Conservation (phyloP, 2,329 filamentous ascomycete genomes). For the Colletotrichum truncatum region DNA sequence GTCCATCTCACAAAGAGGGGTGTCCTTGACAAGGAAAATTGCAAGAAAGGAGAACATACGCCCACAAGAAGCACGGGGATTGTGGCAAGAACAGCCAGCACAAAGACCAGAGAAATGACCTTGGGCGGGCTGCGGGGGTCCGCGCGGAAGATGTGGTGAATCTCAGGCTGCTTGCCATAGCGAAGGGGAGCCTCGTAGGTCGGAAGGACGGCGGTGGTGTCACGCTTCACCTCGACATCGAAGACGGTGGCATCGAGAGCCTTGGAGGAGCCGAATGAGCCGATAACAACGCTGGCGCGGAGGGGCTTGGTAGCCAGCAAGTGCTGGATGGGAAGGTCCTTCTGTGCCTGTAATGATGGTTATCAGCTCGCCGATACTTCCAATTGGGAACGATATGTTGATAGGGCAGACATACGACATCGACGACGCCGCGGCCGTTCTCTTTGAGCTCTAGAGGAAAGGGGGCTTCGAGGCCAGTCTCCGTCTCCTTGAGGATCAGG, state of each 20-base stretch:
- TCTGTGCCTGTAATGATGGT: constrained; percentile 71
- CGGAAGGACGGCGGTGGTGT: constrained; percentile 68
- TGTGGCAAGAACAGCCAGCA: constrained; percentile 75
- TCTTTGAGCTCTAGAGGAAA: constrained; percentile 88
- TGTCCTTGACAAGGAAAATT: too few species aligned
- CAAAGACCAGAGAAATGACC: constrained; percentile 82
- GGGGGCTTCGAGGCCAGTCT: constrained; percentile 83
- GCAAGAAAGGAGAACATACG: constrained; percentile 57
- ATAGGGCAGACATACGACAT: constrained; percentile 73
- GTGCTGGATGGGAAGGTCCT: constrained; percentile 88
- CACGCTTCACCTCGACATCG: constrained; percentile 72
- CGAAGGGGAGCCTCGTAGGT: constrained; percentile 75
- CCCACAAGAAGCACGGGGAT: constrained; percentile 77
- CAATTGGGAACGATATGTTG: neutral
- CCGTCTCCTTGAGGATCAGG: constrained; percentile 77
- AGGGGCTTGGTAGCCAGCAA: constrained; percentile 74
- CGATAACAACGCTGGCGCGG: constrained; percentile 83
- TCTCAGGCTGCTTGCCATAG: constrained; percentile 85
- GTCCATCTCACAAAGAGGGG: neutral
- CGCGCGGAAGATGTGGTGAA: constrained; percentile 87
- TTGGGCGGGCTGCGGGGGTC: constrained; percentile 84
- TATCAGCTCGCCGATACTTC: constrained; percentile 37
- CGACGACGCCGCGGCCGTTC: constrained; percentile 84
- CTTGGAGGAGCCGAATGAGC: constrained; percentile 80
- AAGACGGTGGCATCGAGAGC: constrained; percentile 78